Base-by-base conservation (phyloP, 169 alveolate genomes). In the Cryptosporidium bovis region DNA sequence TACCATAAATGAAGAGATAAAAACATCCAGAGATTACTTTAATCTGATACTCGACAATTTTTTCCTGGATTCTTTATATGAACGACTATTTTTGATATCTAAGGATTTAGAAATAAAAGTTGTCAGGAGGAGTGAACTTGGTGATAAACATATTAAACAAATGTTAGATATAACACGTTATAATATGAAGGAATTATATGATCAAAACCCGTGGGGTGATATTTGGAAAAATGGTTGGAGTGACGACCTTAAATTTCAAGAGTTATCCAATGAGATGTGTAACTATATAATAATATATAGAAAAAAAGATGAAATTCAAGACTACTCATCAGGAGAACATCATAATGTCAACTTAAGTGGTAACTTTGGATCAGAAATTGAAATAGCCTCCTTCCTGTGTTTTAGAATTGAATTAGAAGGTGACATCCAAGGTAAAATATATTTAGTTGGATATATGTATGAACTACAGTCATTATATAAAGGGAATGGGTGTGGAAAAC, bases 191-290 rank as follows among this genome's bases (percentile, higher is more conserved):
- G 40, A 20, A 58, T 64, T 77, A 16, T 77, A 77, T 77, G 87
- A 77, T 24, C 50, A 56, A 27, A 77, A 56, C 44, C 87, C 87
- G 64, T 77, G 87, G 87, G 87, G 87, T 1, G 87, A 77, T 12
- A 44, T 60, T 60, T 77, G 87, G 87, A 60, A 36, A 12, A 34
- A 27, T 46, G 87, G 87, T 1, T 77, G 87, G 87, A 36, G 56
- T 31, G 87, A 77, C 29, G 51, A 40, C 12, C 44, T 58, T 51
- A 77, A 77, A 77, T 29, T 77, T 50, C 13, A 62, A 15, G 87
- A 77, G 31, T 34, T 77, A 24, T 18, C 40, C 7, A 46, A 77
- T 40, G 27, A 60, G 7, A 33, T 40, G 71, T 77, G 77, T 12
- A 44, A 62, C 27, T 77, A 77, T 27, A 60, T 77, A 40, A 62